These are phyloP conservation scores for Starmera quercuum DNA, from an alignment of 805 yeast species.

Conservation along the genomic window DNA sequence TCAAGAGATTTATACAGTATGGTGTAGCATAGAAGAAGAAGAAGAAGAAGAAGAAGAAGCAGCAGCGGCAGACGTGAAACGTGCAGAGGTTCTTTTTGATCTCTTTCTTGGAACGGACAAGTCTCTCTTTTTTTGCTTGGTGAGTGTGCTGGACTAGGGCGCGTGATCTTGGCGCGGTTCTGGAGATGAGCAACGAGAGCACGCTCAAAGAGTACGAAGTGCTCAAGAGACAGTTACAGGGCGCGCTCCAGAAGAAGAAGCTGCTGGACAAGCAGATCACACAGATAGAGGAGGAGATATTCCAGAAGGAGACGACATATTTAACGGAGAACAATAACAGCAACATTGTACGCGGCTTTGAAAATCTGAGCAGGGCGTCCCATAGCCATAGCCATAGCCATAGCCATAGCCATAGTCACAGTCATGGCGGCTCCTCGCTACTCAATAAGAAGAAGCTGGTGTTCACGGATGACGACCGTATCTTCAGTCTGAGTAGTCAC, in stretches of 20 bases:
- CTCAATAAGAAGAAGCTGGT: conserved; percentile 36
- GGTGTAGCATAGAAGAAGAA: too few species aligned
- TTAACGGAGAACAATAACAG: conserved; percentile 64
- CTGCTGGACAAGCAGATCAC: conserved; percentile 58
- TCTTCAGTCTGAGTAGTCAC: conserved; percentile 71
- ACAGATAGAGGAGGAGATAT: conserved; percentile 68
- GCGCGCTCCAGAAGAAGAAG: conserved; percentile 52
- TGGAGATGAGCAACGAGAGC: neutral
- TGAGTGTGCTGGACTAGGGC: too few species aligned
- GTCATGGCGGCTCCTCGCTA: too few species aligned
- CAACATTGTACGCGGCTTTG: conserved; percentile 88
- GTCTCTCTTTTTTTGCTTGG: too few species aligned
- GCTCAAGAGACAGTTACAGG: conserved; percentile 58
- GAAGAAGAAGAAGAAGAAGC: too few species aligned
- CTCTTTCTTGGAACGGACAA: too few species aligned
- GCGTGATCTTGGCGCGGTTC: too few species aligned
- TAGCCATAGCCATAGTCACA: too few species aligned
- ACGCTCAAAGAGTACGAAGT: conserved; percentile 47
- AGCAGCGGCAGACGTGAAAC: too few species aligned
- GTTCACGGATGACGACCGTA: conserved; percentile 68
- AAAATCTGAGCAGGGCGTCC: conserved; percentile 54
- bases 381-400: too few species aligned
- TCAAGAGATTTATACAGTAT: too few species aligned
- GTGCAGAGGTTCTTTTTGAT: too few species aligned
- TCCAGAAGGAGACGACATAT: conserved; percentile 70